Percentiles rank a stretch among this genome's conserved stretches.
Conservation (phyloP, 306 rosid species). For the Purshia tridentata region DNA sequence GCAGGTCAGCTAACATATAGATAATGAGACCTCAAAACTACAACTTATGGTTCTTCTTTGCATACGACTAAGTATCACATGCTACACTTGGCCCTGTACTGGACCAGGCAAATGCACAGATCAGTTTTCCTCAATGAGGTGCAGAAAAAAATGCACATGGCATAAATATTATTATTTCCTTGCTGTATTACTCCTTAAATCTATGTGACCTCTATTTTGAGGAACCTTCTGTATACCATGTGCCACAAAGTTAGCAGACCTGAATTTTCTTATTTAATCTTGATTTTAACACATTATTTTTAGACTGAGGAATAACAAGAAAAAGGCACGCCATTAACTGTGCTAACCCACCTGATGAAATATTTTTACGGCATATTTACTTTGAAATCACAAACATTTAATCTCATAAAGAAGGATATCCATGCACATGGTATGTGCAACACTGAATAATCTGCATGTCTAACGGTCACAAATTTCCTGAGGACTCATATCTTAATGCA, state of each 20-base stretch:
- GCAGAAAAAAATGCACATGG: background rate
- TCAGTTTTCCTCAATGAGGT: background rate
- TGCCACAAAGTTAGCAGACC: background rate
- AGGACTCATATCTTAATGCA: background rate
- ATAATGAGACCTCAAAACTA: no score
- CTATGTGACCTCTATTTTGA: background rate
- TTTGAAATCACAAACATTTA: background rate
- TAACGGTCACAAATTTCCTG: conserved; percentile 1
- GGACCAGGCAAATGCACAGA: background rate
- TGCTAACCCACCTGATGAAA: background rate
- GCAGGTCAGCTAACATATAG: background rate
- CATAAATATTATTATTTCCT: background rate
- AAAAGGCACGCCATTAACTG: background rate
- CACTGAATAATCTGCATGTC: background rate
- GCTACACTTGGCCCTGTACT: background rate
- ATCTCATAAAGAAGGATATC: background rate
- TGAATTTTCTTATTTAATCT: background rate
- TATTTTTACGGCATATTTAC: background rate
- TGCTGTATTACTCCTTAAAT: background rate
- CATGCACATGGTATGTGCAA: background rate
- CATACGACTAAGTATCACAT: background rate
- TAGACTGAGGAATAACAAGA: background rate
- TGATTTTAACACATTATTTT: background rate
- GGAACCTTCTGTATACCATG: background rate
- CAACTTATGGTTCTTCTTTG: no score